Evolutionary conservation across 768 basidiomycete genomes (phyloP).

Genomic region (Hemileccinum impolitum): DNA sequence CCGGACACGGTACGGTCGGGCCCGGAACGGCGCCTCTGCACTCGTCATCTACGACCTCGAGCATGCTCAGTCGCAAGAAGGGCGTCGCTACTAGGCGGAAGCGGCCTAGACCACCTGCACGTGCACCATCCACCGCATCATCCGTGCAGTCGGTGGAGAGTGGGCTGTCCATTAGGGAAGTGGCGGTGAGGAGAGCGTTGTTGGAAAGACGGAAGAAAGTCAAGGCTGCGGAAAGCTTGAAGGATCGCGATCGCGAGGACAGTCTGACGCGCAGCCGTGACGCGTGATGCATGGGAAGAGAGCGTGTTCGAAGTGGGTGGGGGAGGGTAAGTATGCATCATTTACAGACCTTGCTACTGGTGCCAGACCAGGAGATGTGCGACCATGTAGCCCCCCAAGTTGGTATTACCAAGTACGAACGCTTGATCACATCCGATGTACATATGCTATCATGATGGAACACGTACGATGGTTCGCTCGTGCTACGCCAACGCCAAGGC

Average conservation of each 20-base stretch:
- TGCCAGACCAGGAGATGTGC: slow-evolving; percentile 25
- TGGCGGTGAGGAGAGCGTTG: slow-evolving; percentile 23
- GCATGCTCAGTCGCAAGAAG: slow-evolving; percentile 20
- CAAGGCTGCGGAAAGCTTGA: slow-evolving; percentile 8
- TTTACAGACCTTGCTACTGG: slow-evolving; percentile 11
- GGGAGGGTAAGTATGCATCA: slow-evolving; percentile 20
- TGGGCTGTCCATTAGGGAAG: slow-evolving; percentile 19
- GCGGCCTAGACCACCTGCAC: slow-evolving; percentile 17
- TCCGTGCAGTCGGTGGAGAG: slow-evolving; percentile 25
- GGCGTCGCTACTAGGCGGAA: slow-evolving; percentile 16
- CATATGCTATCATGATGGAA: too few relatives aligned
- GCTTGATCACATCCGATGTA: not conserved
- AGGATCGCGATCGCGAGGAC: not conserved
- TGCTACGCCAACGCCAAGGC: too few relatives aligned
- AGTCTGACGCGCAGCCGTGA: not conserved
- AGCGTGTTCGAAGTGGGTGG: slow-evolving; percentile 60
- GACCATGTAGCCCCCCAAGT: too few relatives aligned
- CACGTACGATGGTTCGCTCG: too few relatives aligned
- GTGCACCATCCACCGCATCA: slow-evolving; percentile 26
- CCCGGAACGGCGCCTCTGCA: not conserved
- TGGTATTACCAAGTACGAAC: not conserved
- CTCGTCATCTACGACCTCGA: slow-evolving; percentile 11
- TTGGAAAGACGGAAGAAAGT: slow-evolving; percentile 25
- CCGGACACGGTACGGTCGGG: slow-evolving; percentile 1
- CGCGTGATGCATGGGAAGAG: slow-evolving; percentile 32